phyloP scores from a whole-genome alignment of 371 early-diverging fungal genomes.

The Mucor velutinosus region DNA sequence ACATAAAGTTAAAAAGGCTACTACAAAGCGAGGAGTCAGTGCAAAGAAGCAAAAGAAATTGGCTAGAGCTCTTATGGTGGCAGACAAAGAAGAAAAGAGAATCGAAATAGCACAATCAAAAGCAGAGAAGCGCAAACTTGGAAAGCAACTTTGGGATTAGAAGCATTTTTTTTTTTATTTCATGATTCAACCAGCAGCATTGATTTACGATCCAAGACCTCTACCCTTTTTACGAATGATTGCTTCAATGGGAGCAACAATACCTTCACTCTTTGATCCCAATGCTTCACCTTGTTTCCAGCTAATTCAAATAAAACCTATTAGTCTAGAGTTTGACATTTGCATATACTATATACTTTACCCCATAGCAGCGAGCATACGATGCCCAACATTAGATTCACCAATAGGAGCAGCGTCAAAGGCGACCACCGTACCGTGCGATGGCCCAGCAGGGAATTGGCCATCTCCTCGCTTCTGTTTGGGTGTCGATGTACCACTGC shows the following conservation, averaged over 20 bases:
- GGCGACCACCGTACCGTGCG: slow-evolving; percentile 72
- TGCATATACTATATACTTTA: slow-evolving; percentile 21
- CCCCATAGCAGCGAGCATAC: slow-evolving; percentile 84
- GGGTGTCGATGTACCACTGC: neutral
- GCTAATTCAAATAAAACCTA: slow-evolving; percentile 34
- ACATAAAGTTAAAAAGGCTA: slow-evolving; percentile 29
- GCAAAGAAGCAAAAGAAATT: slow-evolving; percentile 32
- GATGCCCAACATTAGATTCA: slow-evolving; percentile 75
- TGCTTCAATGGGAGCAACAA: slow-evolving; percentile 84
- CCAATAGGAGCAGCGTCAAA: slow-evolving; percentile 64
- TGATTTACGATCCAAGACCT: slow-evolving; percentile 75
- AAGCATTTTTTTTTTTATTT: slow-evolving; percentile 1
- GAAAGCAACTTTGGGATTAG: slow-evolving; percentile 27
- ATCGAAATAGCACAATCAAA: slow-evolving; percentile 14
- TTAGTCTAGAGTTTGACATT: neutral
- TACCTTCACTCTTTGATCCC: slow-evolving; percentile 79
- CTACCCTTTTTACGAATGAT: slow-evolving; percentile 72
- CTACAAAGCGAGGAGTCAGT: slow-evolving; percentile 18
- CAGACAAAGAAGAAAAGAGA: slow-evolving; percentile 29
- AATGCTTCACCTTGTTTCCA: slow-evolving; percentile 82
- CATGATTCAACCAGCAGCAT: neutral
- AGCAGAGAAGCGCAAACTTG: slow-evolving; percentile 28
- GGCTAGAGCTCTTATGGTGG: slow-evolving; percentile 25
- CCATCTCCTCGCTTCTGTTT: slow-evolving; percentile 9
- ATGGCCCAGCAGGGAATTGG: slow-evolving; percentile 13